phyloP scores from a whole-genome alignment of 306 rosid species.

The Comarum palustre region DNA sequence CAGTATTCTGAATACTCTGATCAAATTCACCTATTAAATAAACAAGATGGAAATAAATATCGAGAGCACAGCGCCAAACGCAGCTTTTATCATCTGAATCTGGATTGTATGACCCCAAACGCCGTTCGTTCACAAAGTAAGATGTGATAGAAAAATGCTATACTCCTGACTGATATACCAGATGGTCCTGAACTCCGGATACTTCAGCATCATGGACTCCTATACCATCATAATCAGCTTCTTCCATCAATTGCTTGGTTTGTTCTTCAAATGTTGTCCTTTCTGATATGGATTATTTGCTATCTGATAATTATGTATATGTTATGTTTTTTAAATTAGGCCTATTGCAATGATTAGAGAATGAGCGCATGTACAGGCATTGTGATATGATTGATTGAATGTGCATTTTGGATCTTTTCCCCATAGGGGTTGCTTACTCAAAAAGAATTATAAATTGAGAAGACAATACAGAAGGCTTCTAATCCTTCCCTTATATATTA shows the following conservation, averaged over 20 bases:
- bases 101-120: neutral
- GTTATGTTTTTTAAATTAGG: neutral
- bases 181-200: neutral
- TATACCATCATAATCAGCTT: neutral
- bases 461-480: neutral
- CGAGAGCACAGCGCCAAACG: neutral
- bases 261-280: neutral
- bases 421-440: slow-evolving; percentile 8
- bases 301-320: neutral
- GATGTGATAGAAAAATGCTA: neutral
- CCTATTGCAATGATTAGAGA: slow-evolving; percentile 20
- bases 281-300: slow-evolving; percentile 1
- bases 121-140: neutral
- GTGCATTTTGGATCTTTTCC: slow-evolving; percentile 22
- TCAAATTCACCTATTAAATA: no score
- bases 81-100: neutral
- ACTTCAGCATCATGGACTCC: neutral
- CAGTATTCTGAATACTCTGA: no score
- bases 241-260: neutral
- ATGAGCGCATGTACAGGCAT: neutral
- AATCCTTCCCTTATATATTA: slow-evolving; percentile 7
- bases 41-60: no score
- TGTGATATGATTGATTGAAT: slow-evolving; percentile 15
- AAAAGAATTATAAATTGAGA: neutral
- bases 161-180: neutral